A percentile compares a stretch with the other conserved stretches of the same genome.
Conservation (phyloP, 495 filamentous ascomycete species). For the Penicillium silybi region DNA sequence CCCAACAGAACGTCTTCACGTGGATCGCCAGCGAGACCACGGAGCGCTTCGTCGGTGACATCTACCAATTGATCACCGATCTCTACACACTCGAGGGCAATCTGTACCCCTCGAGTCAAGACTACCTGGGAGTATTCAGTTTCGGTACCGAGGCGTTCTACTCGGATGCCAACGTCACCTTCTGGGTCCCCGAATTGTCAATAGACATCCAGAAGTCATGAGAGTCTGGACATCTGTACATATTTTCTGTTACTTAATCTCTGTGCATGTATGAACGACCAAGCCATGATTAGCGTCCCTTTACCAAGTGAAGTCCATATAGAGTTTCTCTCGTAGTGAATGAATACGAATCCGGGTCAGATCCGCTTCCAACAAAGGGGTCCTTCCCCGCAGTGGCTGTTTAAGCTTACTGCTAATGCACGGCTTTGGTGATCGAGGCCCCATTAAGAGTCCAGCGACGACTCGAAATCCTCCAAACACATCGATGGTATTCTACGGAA, state of each 20-base stretch:
- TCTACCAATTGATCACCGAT: slow-evolving; percentile 31
- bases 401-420: too few relatives aligned
- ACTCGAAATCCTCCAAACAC: too few relatives aligned
- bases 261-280: neutral
- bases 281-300: neutral
- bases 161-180: slow-evolving; percentile 27
- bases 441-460: too few relatives aligned
- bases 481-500: too few relatives aligned
- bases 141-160: slow-evolving; percentile 38
- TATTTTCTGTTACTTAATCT: neutral
- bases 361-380: neutral
- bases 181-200: slow-evolving; percentile 26
- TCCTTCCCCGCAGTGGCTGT: too few relatives aligned
- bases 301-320: neutral
- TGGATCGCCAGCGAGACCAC: slow-evolving; percentile 24
- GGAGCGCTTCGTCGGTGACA: slow-evolving; percentile 30
- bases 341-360: too few relatives aligned
- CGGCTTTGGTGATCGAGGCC: too few relatives aligned
- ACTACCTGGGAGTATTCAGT: slow-evolving; percentile 35
- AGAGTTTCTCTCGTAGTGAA: neutral
- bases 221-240: neutral
- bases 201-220: slow-evolving; percentile 26
- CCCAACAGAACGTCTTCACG: slow-evolving; percentile 28
- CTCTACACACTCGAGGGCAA: slow-evolving; percentile 18
- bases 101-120: slow-evolving; percentile 18